phyloP scores from a whole-genome alignment of 306 rosid genomes.

The Cucurbita moschata region DNA sequence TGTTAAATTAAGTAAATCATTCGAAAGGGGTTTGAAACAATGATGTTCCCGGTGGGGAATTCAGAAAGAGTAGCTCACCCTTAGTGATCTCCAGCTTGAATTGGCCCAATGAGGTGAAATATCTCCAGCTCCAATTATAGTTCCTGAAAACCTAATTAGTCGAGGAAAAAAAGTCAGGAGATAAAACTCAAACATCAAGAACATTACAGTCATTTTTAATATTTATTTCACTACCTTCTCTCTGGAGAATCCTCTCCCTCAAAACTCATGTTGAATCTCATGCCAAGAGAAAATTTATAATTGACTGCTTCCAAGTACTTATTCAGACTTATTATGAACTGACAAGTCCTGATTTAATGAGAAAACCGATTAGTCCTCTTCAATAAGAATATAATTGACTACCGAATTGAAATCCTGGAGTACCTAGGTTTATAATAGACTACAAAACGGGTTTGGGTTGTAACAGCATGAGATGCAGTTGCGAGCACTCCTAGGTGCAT shows the following conservation, averaged over 20 bases:
- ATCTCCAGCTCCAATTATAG: conserved; percentile 70
- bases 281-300: conserved; percentile 49
- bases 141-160: conserved; percentile 68
- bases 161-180: conserved; percentile 5
- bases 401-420: background rate
- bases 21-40: background rate
- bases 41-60: background rate
- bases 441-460: conserved; percentile 56
- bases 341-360: conserved; percentile 42
- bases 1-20: background rate
- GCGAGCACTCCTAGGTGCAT: conserved; percentile 97
- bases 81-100: conserved; percentile 77
- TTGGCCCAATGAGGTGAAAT: conserved; percentile 58
- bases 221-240: conserved; percentile 45
- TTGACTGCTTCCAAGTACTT: conserved; percentile 50
- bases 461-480: conserved; percentile 90
- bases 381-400: background rate
- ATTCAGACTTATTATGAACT: conserved; percentile 56
- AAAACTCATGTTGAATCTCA: conserved; percentile 74
- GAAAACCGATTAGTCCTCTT: background rate
- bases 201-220: background rate
- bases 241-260: conserved; percentile 89
- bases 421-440: conserved; percentile 91
- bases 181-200: conserved; percentile 1
- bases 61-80: conserved; percentile 29